A percentile compares a stretch with the other conserved stretches of the same genome.
Evolutionary conservation across 2,329 filamentous ascomycete genomes (phyloP).

Genomic region (Aspergillus sp.): DNA sequence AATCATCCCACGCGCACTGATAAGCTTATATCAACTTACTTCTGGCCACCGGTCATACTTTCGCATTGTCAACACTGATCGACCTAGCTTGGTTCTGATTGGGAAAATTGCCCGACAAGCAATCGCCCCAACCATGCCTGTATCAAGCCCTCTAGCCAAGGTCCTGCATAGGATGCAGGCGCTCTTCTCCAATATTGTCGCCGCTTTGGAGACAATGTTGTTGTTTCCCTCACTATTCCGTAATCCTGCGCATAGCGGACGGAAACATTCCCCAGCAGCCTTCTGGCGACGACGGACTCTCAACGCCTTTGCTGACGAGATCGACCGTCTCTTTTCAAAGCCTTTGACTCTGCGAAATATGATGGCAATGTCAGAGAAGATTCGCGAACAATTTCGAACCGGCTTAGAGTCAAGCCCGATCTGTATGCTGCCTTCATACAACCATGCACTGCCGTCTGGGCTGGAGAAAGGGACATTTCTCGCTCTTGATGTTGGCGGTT

Average conservation of each 20-base stretch:
- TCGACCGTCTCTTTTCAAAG: conserved; percentile 38
- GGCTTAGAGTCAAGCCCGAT: conserved; percentile 57
- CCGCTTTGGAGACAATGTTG: conserved; percentile 41
- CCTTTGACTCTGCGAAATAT: conserved; percentile 38
- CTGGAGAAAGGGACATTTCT: conserved; percentile 60
- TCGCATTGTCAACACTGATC: not conserved
- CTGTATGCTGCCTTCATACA: conserved; percentile 67
- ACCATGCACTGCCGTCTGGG: conserved; percentile 60
- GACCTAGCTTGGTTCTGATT: conserved; percentile 1
- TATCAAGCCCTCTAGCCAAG: conserved; percentile 36
- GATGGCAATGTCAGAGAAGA: conserved; percentile 45
- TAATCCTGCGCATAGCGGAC: conserved; percentile 31
- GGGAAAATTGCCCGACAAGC: conserved; percentile 2
- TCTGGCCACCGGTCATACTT: conserved; percentile 6
- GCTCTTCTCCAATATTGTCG: conserved; percentile 41
- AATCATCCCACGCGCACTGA: conserved; percentile 13
- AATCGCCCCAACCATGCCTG: conserved; percentile 22
- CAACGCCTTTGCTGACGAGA: conserved; percentile 40
- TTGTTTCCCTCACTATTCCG: conserved; percentile 42
- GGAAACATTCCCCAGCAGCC: conserved; percentile 33
- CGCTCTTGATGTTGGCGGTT: conserved; percentile 65
- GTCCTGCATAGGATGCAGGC: conserved; percentile 43
- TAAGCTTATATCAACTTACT: conserved; percentile 16
- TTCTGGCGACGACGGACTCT: conserved; percentile 39
- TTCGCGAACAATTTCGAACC: conserved; percentile 53